These are phyloP conservation scores for Stagonosporopsis cucurbitacearum DNA, from an alignment of 2,329 filamentous ascomycete species.

Conservation along the genomic window DNA sequence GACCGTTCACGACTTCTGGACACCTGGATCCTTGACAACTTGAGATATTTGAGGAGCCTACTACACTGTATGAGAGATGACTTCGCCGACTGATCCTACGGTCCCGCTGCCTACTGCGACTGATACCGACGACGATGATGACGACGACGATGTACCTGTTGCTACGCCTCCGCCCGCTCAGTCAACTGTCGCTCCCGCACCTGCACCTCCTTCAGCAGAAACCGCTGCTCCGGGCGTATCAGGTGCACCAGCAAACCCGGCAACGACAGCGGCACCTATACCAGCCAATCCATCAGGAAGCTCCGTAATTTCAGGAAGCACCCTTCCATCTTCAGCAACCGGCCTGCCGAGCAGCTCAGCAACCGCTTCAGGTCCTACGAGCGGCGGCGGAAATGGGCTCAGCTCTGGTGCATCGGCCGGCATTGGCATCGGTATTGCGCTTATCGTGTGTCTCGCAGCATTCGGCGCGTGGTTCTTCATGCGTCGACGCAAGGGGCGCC, in stretches of 20 bases:
- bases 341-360: conserved; percentile 4
- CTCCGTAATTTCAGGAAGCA: neutral
- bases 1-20: neutral
- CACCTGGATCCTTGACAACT: neutral
- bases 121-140: conserved; percentile 21
- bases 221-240: neutral
- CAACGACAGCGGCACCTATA: neutral
- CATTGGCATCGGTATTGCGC: conserved; percentile 27
- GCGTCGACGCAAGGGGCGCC: conserved; percentile 16
- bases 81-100: conserved; percentile 20
- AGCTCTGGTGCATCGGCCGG: conserved; percentile 23
- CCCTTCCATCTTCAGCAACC: conserved; percentile 7
- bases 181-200: conserved; percentile 1
- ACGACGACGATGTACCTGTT: conserved; percentile 14
- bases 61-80: conserved; percentile 4
- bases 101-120: conserved; percentile 17
- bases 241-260: neutral
- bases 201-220: neutral
- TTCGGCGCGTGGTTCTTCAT: conserved; percentile 21
- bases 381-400: conserved; percentile 2
- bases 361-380: neutral
- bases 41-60: neutral
- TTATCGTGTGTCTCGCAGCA: conserved; percentile 18
- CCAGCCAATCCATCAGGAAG: neutral
- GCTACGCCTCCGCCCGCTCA: conserved; percentile 9